These are phyloP conservation scores for Nasturtium officinale DNA, from an alignment of 345 rosid genomes.

Conservation along the genomic window DNA sequence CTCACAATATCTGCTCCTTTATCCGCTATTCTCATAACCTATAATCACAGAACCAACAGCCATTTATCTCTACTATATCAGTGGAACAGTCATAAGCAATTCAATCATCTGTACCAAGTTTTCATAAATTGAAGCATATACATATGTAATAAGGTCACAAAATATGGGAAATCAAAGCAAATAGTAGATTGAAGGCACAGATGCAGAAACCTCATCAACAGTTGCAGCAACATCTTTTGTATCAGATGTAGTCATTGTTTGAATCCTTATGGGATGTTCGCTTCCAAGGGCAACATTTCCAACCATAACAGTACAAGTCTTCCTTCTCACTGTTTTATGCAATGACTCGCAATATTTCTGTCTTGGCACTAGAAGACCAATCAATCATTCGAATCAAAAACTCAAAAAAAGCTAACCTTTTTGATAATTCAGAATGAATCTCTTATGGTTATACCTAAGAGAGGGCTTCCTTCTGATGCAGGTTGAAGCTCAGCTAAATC, in stretches of 20 bases:
- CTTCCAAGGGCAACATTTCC: constrained; percentile 94
- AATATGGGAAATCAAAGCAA: background rate
- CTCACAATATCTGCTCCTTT: constrained; percentile 90
- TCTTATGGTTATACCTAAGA: constrained; percentile 59
- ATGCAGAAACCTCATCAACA: constrained; percentile 72
- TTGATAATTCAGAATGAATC: background rate
- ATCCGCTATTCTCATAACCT: constrained; percentile 97
- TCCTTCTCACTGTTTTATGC: constrained; percentile 86
- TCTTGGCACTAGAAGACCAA: constrained; percentile 68
- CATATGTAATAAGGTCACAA: background rate
- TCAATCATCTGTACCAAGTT: background rate
- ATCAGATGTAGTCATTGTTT: constrained; percentile 93
- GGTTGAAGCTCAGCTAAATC: constrained; percentile 79
- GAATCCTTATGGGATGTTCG: constrained; percentile 90
- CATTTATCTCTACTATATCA: constrained; percentile 15
- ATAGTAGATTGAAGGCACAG: background rate
- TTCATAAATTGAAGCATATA: background rate
- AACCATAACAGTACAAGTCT: constrained; percentile 90
- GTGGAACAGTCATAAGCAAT: background rate
- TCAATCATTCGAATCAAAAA: constrained; percentile 12
- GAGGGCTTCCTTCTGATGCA: constrained; percentile 83
- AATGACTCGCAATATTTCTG: constrained; percentile 91
- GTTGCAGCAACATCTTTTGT: constrained; percentile 93
- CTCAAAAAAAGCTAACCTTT: background rate
- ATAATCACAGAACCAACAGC: constrained; percentile 29